Conservation (phyloP, 2,329 filamentous ascomycete genomes). For the Shiraia sp. region DNA sequence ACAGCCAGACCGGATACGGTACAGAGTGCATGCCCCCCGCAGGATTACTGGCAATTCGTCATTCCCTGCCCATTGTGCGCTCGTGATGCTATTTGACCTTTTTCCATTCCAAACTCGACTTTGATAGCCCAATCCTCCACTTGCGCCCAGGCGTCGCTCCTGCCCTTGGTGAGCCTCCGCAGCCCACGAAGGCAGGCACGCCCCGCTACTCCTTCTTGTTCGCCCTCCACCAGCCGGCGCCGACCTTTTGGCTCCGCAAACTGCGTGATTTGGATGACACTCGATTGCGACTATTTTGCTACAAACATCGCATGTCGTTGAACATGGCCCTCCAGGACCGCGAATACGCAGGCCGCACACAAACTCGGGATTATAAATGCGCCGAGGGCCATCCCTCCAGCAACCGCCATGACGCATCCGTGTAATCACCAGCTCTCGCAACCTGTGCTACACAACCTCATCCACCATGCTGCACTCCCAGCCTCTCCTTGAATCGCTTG, state of each 20-base stretch:
- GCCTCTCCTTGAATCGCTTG: neutral
- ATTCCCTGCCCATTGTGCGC: no score
- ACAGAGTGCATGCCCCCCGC: slow-evolving; percentile 1
- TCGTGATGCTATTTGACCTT: no score
- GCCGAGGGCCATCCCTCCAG: slow-evolving; percentile 12
- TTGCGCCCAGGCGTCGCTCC: no score
- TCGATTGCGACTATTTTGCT: neutral
- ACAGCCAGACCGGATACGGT: slow-evolving; percentile 7
- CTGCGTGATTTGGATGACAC: neutral
- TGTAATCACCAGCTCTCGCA: no score
- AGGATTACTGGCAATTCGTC: neutral
- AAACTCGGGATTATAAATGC: slow-evolving; percentile 9
- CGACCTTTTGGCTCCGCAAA: neutral
- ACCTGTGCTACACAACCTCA: no score
- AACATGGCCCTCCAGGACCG: slow-evolving; percentile 3
- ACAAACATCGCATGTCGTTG: slow-evolving; percentile 1
- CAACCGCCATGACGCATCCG: slow-evolving; percentile 13
- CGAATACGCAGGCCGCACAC: slow-evolving; percentile 8
- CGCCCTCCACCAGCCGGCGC: no score
- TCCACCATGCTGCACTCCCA: slow-evolving; percentile 15
- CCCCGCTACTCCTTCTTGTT: neutral
- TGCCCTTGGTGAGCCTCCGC: neutral
- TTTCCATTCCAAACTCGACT: no score
- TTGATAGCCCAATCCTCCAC: no score
- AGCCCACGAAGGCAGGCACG: slow-evolving; percentile 1